Evolutionary conservation across 257 asterid species (phyloP).

Genomic region (Osmanthus fragrans): DNA sequence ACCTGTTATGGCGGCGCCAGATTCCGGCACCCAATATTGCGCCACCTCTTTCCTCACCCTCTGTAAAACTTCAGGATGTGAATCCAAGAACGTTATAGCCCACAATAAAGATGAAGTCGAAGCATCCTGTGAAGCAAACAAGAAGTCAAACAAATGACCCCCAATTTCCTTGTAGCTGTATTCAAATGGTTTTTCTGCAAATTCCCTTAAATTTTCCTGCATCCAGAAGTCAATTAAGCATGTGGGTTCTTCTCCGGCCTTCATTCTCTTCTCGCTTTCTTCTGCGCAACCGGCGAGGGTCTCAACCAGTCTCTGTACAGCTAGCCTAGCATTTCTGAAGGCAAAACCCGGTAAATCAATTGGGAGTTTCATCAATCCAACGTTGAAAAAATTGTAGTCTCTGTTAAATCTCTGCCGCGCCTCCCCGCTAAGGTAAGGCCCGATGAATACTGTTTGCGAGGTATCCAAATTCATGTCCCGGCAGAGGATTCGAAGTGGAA

Average conservation of each 20-base stretch:
- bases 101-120: constrained; percentile 78
- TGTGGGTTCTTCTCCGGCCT: constrained; percentile 55
- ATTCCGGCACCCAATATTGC: constrained; percentile 51
- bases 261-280: constrained; percentile 62
- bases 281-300: constrained; percentile 60
- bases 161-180: constrained; percentile 54
- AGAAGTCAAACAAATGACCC: constrained; percentile 71
- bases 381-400: constrained; percentile 77
- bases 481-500: constrained; percentile 66
- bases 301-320: constrained; percentile 54
- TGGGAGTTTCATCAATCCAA: constrained; percentile 80
- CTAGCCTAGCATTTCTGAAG: constrained; percentile 73
- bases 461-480: constrained; percentile 88
- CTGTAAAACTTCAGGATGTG: constrained; percentile 54
- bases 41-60: constrained; percentile 62
- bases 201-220: constrained; percentile 54
- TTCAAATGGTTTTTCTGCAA: constrained; percentile 31
- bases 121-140: constrained; percentile 93
- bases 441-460: constrained; percentile 86
- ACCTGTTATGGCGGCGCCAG: constrained; percentile 42
- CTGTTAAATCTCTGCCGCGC: constrained; percentile 51
- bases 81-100: constrained; percentile 68
- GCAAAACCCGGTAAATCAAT: constrained; percentile 86
- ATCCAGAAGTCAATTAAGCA: constrained; percentile 88
- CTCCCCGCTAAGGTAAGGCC: constrained; percentile 58